Evolutionary conservation across 2,329 filamentous ascomycete species (phyloP), one percentile per base, ranked within the genome.

Genomic region (Colletotrichum lindemuthianum): DNA sequence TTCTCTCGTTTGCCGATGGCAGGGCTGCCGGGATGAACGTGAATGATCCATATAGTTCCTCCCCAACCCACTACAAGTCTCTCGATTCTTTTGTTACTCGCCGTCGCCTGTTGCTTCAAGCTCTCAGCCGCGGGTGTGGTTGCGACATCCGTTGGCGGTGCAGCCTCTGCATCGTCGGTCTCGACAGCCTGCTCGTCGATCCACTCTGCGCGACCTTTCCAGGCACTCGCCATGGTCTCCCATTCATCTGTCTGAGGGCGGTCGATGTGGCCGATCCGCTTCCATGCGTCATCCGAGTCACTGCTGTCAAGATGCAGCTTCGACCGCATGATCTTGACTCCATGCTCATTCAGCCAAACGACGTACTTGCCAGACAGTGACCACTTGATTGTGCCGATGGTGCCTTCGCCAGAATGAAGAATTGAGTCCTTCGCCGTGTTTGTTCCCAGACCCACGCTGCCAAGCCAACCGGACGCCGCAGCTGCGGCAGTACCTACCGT

Each of bases 311-410:
- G 83, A 70, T 94, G 88, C 16, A 96, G 74, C 74, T 96, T 92
- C 5, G 93, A 93, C 41, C 96, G 88, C 94, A 98, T 98, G 66
- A 99, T 96, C 76, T 97, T 97, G 74, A 98, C 96, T 4, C 96
- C 96, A 72, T 96, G 91, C 77, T 99, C 96, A 72, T 98, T 99
- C 44, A 97, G 85, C 96, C 96, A 99, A 0, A 90, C 92, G 1
- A 97, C 91, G 72, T 94, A 98, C 78, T 91, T 96, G 1, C 96
- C 95, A 0, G 93, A 95, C 44, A 95, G 76, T 0, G 95, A 98
- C 93, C 95, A 99, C 76, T 96, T 95, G 73, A 99, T 96, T 4
- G 90, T 91, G 74, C 88, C 95, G 68, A 99, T 96, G 2, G 89
- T 88, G 4, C 96, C 96, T 79, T 99, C 96, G 2, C 96, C 96